Conservation (phyloP, 768 basidiomycete genomes). For the Psilocybe azurescens region DNA sequence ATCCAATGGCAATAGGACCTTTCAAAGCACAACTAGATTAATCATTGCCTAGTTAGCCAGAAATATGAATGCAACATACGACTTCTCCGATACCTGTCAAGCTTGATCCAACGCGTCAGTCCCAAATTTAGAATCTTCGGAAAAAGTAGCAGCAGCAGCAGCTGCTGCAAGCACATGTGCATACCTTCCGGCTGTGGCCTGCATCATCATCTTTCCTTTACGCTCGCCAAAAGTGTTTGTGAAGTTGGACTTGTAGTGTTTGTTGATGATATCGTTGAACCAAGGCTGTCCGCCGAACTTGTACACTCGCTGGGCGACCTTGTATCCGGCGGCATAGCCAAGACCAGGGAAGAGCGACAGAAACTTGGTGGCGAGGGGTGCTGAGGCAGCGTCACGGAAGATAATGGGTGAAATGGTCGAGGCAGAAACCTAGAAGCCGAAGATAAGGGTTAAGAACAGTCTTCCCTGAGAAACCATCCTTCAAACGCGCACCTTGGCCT, state of each 20-base stretch:
- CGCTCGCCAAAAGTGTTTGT: slow-evolving; percentile 89
- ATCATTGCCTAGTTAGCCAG: not conserved
- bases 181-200: slow-evolving; percentile 92
- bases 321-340: slow-evolving; percentile 98
- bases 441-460: not conserved
- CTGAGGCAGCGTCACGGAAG: slow-evolving; percentile 83
- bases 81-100: slow-evolving; percentile 94
- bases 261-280: slow-evolving; percentile 91
- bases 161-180: not conserved
- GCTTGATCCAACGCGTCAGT: slow-evolving; percentile 35
- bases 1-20: slow-evolving; percentile 95
- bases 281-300: slow-evolving; percentile 99
- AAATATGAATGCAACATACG: slow-evolving; percentile 45
- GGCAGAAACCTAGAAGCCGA: slow-evolving; percentile 58
- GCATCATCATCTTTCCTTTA: slow-evolving; percentile 95
- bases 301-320: slow-evolving; percentile 91
- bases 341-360: slow-evolving; percentile 97
- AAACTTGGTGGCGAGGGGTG: slow-evolving; percentile 70
- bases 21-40: slow-evolving; percentile 1
- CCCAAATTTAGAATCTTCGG: not conserved
- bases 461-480: not conserved
- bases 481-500: slow-evolving; percentile 62
- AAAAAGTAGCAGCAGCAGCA: not conserved
- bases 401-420: slow-evolving; percentile 75
- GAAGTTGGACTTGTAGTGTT: slow-evolving; percentile 82